Base-by-base conservation (phyloP, 441 rosid species). In the Eruca vesicaria region DNA sequence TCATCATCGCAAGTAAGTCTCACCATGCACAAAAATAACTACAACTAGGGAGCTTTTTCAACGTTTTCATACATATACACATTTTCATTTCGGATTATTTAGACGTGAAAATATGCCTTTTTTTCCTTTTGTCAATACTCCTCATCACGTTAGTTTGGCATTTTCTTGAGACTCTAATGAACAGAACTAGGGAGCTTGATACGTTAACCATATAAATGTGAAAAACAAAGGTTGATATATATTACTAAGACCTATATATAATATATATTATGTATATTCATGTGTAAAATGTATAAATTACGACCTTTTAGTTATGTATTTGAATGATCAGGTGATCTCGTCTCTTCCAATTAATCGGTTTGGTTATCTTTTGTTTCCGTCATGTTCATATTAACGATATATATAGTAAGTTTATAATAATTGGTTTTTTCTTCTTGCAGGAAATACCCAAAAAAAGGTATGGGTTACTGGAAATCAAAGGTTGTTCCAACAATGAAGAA, bases 401-500 rank as follows among this genome's bases (percentile, higher is more conserved):
- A 29, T 31, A 29, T 29, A 53, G 31, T 41, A 75, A 12, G 1
- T 23, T 55, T 76, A 19, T 69, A 38, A 69, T 45, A 52, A n/a
- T 20, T n/a, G n/a, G n/a, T n/a, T 12, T 5, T 8, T 16, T 56
- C 35, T 55, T 11, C 50, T 72, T 38, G 64, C n/a, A 60, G 59
- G 32, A 32, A 19, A 53, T 11, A 1, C 7, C 20, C 23, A 9
- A 29, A 45, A 6, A 28, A 9, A 50, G 10, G 21, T 11, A 91
- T 89, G 94, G 94, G 87, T 45, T 91, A 87, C 71, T 90, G 97
- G 97, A 89, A 82, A 82, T 61, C 90, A 0, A 92, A 86, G 86
- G 87, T 92, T 77, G 86, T 90, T 69, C 95, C 95, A 38, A 87
- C 80, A 80, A 81, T 92, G 85, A 88, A 85, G 85, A 92, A 81